Conservation (phyloP, 1,284 basidiomycete species). For the Malassezia cuniculi region DNA sequence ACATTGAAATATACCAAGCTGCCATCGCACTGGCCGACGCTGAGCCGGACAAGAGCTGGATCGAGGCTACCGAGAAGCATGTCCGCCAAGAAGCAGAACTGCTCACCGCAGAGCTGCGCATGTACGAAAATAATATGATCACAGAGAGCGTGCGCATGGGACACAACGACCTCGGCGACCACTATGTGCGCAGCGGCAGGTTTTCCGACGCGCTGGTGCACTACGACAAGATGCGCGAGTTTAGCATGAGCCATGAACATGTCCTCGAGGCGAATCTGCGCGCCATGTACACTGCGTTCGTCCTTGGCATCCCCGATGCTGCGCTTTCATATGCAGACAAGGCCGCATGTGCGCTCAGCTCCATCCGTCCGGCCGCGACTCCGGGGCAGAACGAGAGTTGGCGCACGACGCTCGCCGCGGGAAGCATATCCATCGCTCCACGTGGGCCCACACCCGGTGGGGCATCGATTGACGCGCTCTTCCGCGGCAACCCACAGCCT, state of each 20-base stretch:
- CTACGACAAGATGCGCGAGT: conserved; percentile 71
- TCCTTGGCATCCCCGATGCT: conserved; percentile 67
- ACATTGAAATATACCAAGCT: conserved; percentile 8
- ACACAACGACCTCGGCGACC: conserved; percentile 67
- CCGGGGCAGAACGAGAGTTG: conserved; percentile 16
- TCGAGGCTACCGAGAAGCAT: conserved; percentile 53
- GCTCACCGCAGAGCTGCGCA: conserved; percentile 75
- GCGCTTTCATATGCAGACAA: conserved; percentile 77
- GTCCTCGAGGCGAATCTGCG: conserved; percentile 58
- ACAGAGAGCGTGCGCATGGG: conserved; percentile 87
- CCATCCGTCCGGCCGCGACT: conserved; percentile 53
- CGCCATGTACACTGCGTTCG: conserved; percentile 55
- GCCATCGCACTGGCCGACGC: conserved; percentile 9
- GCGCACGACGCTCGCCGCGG: conserved; percentile 17
- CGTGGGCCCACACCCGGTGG: conserved; percentile 21
- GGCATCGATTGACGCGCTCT: conserved; percentile 40
- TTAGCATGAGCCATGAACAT: conserved; percentile 68
- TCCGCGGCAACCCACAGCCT: too few relatives aligned
- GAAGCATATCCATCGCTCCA: conserved; percentile 15
- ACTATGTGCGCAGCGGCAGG: conserved; percentile 60
- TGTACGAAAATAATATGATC: conserved; percentile 78
- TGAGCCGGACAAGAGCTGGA: conserved; percentile 52
- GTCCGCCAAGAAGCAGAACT: conserved; percentile 59
- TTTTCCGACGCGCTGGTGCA: conserved; percentile 58
- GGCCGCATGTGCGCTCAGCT: conserved; percentile 70